Conservation (phyloP, 140 eudicot genomes). For the Flaveria floridana region DNA sequence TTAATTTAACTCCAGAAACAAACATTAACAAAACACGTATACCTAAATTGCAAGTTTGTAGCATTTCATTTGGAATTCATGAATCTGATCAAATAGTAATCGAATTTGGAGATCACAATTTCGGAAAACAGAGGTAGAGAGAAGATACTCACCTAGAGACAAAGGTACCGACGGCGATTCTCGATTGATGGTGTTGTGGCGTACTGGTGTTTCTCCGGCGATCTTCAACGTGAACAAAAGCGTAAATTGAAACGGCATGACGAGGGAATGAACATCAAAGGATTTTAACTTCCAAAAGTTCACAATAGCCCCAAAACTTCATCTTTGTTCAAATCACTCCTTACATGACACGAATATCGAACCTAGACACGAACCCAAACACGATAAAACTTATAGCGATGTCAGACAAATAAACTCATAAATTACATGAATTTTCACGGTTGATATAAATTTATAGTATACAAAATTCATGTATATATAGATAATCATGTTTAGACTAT, state of each 20-base stretch:
- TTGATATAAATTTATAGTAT: no score
- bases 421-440: no score
- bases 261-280: not conserved
- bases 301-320: not conserved
- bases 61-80: not conserved
- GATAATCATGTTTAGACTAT: no score
- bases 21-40: not conserved
- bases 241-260: not conserved
- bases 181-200: not conserved
- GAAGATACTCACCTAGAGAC: conserved; percentile 11
- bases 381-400: no score
- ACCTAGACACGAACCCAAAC: no score
- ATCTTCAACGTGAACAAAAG: not conserved
- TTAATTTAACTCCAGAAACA: not conserved
- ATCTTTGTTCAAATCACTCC: conserved; percentile 49
- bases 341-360: not conserved
- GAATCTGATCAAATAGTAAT: conserved; percentile 9
- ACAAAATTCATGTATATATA: no score
- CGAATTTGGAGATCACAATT: not conserved
- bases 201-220: not conserved
- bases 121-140: not conserved
- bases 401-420: no score
- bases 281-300: not conserved
- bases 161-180: not conserved
- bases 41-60: not conserved